A percentile compares a stretch with the other conserved stretches of the same genome.
Conservation (phyloP, 352 stramenopile genomes). For the Globisporangium barbulae region DNA sequence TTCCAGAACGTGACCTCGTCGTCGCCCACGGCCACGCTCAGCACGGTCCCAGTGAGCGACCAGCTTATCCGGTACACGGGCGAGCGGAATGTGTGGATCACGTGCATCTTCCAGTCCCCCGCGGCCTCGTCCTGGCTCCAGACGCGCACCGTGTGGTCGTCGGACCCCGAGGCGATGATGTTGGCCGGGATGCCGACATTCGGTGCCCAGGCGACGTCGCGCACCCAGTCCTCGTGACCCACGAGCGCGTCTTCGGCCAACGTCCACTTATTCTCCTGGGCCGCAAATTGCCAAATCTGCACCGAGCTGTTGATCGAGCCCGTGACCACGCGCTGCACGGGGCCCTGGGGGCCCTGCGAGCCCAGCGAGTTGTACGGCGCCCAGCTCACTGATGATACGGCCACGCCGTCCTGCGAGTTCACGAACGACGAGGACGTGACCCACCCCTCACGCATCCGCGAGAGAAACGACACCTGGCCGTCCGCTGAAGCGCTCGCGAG, state of each 20-base stretch:
- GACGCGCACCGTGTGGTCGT: conserved; percentile 78
- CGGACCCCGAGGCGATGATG: conserved; percentile 72
- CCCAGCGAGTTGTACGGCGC: conserved; percentile 86
- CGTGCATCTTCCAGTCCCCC: conserved; percentile 57
- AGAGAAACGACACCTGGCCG: conserved; percentile 82
- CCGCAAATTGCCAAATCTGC: conserved; percentile 58
- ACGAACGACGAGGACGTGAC: conserved; percentile 70
- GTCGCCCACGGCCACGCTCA: conserved; percentile 22
- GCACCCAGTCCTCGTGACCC: conserved; percentile 81
- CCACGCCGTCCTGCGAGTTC: conserved; percentile 71
- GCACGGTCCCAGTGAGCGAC: conserved; percentile 44
- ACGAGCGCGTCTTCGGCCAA: conserved; percentile 42
- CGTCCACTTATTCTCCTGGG: conserved; percentile 34
- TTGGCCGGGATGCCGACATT: conserved; percentile 84
- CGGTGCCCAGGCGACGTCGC: conserved; percentile 77
- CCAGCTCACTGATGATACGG: conserved; percentile 81
- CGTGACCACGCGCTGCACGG: conserved; percentile 72
- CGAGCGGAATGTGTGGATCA: conserved; percentile 65
- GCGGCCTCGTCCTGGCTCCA: conserved; percentile 73
- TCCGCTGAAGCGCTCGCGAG: conserved; percentile 77
- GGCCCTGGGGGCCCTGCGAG: conserved; percentile 56
- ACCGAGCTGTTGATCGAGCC: conserved; percentile 62
- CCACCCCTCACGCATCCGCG: conserved; percentile 78
- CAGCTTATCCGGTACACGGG: conserved; percentile 84
- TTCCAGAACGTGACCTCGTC: conserved; percentile 72